phyloP scores from a whole-genome alignment of 2,329 filamentous ascomycete species.

The Stachybotrys elegans region DNA sequence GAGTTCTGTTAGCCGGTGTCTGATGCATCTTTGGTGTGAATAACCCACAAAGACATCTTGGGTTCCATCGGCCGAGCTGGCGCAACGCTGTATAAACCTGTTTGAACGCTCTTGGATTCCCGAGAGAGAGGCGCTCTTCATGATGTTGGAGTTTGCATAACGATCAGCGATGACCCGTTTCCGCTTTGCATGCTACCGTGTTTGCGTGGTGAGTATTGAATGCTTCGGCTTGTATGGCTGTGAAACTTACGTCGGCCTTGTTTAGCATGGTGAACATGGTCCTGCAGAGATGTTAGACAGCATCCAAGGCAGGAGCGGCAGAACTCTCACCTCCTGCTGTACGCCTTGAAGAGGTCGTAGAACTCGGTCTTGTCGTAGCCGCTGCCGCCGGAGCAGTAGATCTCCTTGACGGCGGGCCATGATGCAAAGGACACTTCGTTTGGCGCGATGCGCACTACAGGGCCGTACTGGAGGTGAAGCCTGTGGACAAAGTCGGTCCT shows the following conservation, averaged over 20 bases:
- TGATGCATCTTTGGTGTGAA: neutral
- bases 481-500: slow-evolving; percentile 51
- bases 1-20: slow-evolving; percentile 7
- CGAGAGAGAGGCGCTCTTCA: slow-evolving; percentile 47
- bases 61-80: slow-evolving; percentile 34
- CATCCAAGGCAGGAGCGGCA: neutral
- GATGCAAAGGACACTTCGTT: slow-evolving; percentile 57
- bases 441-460: slow-evolving; percentile 52
- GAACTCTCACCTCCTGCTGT: slow-evolving; percentile 43
- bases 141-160: slow-evolving; percentile 64
- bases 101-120: slow-evolving; percentile 54
- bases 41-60: slow-evolving; percentile 57
- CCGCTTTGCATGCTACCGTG: slow-evolving; percentile 52
- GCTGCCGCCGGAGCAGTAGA: slow-evolving; percentile 57
- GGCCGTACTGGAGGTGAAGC: slow-evolving; percentile 51
- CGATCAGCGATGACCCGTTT: slow-evolving; percentile 61
- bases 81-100: slow-evolving; percentile 50
- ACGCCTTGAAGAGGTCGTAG: slow-evolving; percentile 56
- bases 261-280: slow-evolving; percentile 57
- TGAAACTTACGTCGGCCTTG: slow-evolving; percentile 42
- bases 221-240: neutral
- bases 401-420: slow-evolving; percentile 52
- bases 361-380: slow-evolving; percentile 63
- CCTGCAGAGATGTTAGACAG: slow-evolving; percentile 20
- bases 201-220: slow-evolving; percentile 1